Base-by-base conservation (phyloP, 495 filamentous ascomycete genomes). In the Tuber microsphaerosporum region DNA sequence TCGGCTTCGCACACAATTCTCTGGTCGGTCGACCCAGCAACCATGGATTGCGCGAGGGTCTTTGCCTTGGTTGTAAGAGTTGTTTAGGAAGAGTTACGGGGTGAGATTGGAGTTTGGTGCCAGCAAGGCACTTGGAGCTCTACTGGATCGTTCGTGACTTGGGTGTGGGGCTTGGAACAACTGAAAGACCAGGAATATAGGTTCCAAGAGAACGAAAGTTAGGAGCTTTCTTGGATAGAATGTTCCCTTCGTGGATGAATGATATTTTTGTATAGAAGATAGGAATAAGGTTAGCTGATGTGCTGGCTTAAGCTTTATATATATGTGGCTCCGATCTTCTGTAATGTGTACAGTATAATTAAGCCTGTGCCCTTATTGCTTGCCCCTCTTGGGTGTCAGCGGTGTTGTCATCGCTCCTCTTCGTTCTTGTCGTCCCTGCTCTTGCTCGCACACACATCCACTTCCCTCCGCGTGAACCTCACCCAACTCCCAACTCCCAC, bases 251-350 rank as follows among this genome's bases (percentile, higher is more conserved):
- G 73, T 79, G 77, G 77, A 73, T 51, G 70, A 70, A 31, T 71
- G 56, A 71, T 75, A 77, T 79, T 75, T 79, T 76, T 79, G 73
- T 78, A 79, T 79, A 79, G 74, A 79, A 79, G 77, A 79, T 75
- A 70, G 73, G 77, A 79, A 75, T 79, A 79, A 79, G 77, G 56
- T 65, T 65, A 75, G 77, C 73, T 71, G 42, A 69, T 78, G 71
- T 78, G 44, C 71, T 79, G 69, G 77, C 76, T 68, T 61, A 69
- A 68, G 68, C 77, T 71, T 51, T 69, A 71, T 75, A 79, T 79
- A 79, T 79, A 79, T 75, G 77, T 79, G 73, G 76, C 75, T 79
- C 70, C 75, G 77, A 78, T 79, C 70, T 61, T 37, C 76, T 76
- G 76, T 79, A 71, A 79, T 51, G 73, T 75, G 26, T 31, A 73